Conservation (phyloP, 1,284 basidiomycete genomes). For the Entoloma clypeatum region DNA sequence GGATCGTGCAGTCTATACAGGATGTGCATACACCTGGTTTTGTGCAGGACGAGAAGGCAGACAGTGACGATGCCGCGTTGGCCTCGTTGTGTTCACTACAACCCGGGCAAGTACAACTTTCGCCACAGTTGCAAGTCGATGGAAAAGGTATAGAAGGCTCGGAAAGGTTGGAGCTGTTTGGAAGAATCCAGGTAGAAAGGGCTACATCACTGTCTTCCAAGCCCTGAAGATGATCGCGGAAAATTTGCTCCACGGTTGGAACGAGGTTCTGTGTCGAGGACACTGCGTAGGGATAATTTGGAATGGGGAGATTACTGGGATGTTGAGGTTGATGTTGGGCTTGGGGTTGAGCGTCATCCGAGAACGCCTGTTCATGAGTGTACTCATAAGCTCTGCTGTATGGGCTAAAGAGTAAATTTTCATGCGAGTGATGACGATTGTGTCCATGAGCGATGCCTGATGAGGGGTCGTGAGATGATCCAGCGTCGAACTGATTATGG, state of each 20-base stretch:
- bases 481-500: constrained; percentile 19
- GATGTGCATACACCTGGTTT: constrained; percentile 48
- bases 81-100: constrained; percentile 47
- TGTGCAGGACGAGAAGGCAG: constrained; percentile 32
- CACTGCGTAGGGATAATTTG: too few relatives aligned
- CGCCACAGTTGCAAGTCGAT: constrained; percentile 49
- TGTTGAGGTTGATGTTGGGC: constrained; percentile 3
- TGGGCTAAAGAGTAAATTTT: constrained; percentile 48
- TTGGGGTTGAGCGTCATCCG: neutral
- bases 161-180: constrained; percentile 1
- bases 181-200: constrained; percentile 8
- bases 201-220: constrained; percentile 16
- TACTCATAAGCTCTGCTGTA: constrained; percentile 59
- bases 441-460: constrained; percentile 34
- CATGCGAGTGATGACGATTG: constrained; percentile 41
- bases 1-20: constrained; percentile 58
- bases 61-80: constrained; percentile 26
- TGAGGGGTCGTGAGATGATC: constrained; percentile 40
- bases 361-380: constrained; percentile 22
- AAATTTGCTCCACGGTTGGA: constrained; percentile 22
- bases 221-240: constrained; percentile 21
- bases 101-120: constrained; percentile 49
- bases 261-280: constrained; percentile 16
- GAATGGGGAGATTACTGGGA: constrained; percentile 18
- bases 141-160: constrained; percentile 15